Evolutionary conservation across 768 basidiomycete genomes (phyloP).

Genomic region (Auricularia cornea): DNA sequence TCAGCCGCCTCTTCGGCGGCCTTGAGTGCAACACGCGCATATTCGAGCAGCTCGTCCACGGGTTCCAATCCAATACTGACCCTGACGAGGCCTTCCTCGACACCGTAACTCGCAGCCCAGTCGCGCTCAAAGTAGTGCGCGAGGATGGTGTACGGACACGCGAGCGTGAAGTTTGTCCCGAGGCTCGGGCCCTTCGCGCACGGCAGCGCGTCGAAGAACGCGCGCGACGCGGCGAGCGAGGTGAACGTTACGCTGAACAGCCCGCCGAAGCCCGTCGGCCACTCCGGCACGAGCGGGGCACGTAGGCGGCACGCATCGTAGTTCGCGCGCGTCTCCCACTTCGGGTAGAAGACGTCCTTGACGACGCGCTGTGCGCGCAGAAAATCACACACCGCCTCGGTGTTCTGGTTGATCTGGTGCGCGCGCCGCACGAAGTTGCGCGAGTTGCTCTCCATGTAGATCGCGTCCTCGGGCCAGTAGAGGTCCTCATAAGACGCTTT

Average conservation of each 20-base stretch:
- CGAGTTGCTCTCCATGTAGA: constrained; percentile 97
- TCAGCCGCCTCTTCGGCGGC: constrained; percentile 52
- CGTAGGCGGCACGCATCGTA: constrained; percentile 63
- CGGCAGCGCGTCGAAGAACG: constrained; percentile 77
- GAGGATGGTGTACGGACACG: constrained; percentile 87
- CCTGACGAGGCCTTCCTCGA: constrained; percentile 75
- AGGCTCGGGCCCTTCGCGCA: constrained; percentile 87
- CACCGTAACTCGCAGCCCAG: constrained; percentile 85
- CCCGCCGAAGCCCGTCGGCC: constrained; percentile 66
- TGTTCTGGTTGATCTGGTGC: constrained; percentile 67
- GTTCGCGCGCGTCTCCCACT: constrained; percentile 61
- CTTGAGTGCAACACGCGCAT: constrained; percentile 56
- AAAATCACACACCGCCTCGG: constrained; percentile 75
- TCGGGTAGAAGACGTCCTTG: constrained; percentile 86
- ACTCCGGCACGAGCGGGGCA: constrained; percentile 11
- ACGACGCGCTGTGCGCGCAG: constrained; percentile 60
- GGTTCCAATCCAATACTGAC: constrained; percentile 92
- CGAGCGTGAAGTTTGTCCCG: constrained; percentile 94
- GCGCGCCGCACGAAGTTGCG: constrained; percentile 80
- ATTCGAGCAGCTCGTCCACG: constrained; percentile 40
- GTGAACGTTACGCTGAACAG: constrained; percentile 85
- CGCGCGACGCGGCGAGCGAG: constrained; percentile 51
- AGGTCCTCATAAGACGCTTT: constrained; percentile 63
- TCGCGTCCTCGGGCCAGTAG: constrained; percentile 86
- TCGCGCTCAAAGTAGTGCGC: constrained; percentile 85